A percentile compares a stretch with the other conserved stretches of the same genome.
phyloP scores from a whole-genome alignment of 768 basidiomycete genomes.

The Mycena indigotica region DNA sequence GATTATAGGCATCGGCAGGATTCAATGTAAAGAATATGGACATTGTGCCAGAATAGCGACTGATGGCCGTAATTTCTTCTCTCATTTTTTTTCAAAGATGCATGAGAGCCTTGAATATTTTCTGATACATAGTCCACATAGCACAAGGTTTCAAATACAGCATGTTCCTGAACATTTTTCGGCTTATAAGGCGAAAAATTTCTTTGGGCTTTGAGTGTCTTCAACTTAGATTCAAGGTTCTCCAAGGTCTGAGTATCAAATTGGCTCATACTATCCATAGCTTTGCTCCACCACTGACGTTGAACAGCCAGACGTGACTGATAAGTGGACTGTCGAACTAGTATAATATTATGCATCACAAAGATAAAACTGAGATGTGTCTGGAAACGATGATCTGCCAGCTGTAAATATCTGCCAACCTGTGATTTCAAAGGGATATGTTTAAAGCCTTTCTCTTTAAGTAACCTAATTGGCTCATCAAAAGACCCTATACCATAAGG shows the following conservation, averaged over 20 bases:
- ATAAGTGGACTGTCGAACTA: slow-evolving; percentile 8
- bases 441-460: background rate
- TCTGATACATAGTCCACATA: slow-evolving; percentile 23
- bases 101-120: slow-evolving; percentile 23
- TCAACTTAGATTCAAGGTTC: background rate
- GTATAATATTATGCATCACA: slow-evolving; percentile 18
- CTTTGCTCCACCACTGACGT: slow-evolving; percentile 3
- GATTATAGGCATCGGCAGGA: slow-evolving; percentile 24
- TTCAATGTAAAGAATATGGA: slow-evolving; percentile 25
- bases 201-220: background rate
- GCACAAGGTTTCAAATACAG: slow-evolving; percentile 13
- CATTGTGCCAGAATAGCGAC: slow-evolving; percentile 11
- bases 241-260: slow-evolving; percentile 2
- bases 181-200: background rate
- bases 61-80: slow-evolving; percentile 21
- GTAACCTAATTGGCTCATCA: slow-evolving; percentile 8
- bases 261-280: background rate
- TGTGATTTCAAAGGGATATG: background rate
- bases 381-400: slow-evolving; percentile 14
- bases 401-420: background rate
- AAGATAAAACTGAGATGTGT: slow-evolving; percentile 17
- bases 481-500: slow-evolving; percentile 14
- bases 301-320: slow-evolving; percentile 3
- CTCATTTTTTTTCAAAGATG: slow-evolving; percentile 15
- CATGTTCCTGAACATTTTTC: slow-evolving; percentile 7